Evolutionary conservation across 208 protist genomes (phyloP).

Genomic region (Naegleria fowleri): DNA sequence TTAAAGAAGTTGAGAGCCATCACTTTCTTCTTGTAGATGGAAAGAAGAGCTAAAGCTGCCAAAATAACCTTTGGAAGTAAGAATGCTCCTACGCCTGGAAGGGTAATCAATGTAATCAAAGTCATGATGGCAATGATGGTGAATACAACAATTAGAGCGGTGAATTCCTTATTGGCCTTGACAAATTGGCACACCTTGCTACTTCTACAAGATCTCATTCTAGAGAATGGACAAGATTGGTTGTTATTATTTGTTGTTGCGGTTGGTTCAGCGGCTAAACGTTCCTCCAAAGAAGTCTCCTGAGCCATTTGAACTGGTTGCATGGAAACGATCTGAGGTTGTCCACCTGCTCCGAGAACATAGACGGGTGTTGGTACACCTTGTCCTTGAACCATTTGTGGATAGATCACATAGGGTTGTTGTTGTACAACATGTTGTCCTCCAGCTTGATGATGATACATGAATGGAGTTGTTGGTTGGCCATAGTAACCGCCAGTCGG

Average conservation of each 20-base stretch:
- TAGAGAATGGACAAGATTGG: background rate
- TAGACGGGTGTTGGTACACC: background rate
- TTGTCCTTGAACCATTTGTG: background rate
- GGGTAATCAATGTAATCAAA: background rate
- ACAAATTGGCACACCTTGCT: background rate
- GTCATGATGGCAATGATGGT: background rate
- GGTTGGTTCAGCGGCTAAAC: background rate
- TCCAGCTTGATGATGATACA: background rate
- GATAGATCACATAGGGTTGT: background rate
- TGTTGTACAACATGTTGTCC: background rate
- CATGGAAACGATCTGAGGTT: background rate
- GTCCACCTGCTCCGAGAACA: background rate
- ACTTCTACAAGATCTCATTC: background rate
- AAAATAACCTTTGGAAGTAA: background rate
- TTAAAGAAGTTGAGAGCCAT: background rate
- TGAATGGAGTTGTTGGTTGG: no score
- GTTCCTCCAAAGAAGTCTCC: background rate
- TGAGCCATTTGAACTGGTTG: background rate
- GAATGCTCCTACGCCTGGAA: background rate
- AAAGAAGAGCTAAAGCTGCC: background rate
- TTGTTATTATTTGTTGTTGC: background rate
- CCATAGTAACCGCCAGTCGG: no score
- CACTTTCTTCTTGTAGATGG: background rate
- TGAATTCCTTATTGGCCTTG: background rate
- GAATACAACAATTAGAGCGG: background rate